Percentiles rank a stretch among this genome's conserved stretches.
These are phyloP conservation scores for Alloteropsis angusta DNA, from an alignment of 202 grass and related monocot genomes.

Conservation along the genomic window DNA sequence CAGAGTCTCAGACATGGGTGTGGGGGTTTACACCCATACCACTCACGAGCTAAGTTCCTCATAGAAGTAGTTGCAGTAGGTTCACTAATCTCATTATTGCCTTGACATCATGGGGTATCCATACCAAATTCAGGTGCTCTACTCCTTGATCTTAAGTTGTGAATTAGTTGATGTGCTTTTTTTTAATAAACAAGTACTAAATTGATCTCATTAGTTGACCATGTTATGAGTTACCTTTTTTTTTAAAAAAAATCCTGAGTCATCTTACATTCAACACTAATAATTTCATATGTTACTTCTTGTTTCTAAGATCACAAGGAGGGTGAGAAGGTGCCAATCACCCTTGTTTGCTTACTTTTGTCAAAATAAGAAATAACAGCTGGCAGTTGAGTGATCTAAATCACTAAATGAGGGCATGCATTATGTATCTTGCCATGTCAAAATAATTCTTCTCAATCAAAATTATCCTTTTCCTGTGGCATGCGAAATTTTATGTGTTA, in stretches of 20 bases:
- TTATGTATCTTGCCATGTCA: neutral
- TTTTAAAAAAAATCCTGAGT: neutral
- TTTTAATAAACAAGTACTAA: neutral
- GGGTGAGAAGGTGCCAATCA: neutral
- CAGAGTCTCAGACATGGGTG: neutral
- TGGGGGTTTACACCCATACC: neutral
- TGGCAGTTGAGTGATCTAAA: neutral
- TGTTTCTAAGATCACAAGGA: neutral
- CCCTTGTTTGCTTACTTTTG: neutral
- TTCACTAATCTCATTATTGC: conserved; percentile 5
- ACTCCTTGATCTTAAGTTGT: conserved; percentile 5
- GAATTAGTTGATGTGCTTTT: neutral
- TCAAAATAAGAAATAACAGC: neutral
- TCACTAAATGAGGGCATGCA: neutral
- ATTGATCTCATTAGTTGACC: neutral
- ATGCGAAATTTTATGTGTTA: neutral
- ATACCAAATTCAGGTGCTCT: conserved; percentile 3
- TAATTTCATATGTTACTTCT: neutral
- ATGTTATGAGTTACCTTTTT: neutral
- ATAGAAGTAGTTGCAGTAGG: conserved; percentile 15
- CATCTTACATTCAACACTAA: neutral
- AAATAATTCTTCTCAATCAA: neutral
- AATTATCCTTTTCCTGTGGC: neutral
- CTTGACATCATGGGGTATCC: conserved; percentile 6
- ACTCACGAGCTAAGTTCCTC: neutral